Conservation (phyloP, 2,329 filamentous ascomycete species). For the Neonectria magnoliae region DNA sequence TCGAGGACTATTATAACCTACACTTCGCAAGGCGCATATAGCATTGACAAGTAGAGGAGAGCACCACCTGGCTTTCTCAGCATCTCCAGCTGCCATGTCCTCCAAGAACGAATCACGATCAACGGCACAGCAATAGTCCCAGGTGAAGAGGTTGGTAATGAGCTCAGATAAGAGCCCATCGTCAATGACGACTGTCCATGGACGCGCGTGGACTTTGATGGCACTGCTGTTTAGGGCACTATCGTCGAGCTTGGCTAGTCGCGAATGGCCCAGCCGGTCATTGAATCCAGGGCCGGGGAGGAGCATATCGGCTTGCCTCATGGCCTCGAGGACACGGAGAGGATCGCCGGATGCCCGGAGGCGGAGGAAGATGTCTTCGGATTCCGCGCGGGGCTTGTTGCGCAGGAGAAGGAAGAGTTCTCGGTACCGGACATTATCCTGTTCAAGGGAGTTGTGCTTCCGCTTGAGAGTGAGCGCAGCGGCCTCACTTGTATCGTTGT, state of each 20-base stretch:
- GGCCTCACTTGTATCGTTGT: neutral
- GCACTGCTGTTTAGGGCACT: neutral
- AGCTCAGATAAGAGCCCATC: slow-evolving; percentile 8
- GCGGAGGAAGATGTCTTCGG: neutral
- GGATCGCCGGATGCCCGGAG: neutral
- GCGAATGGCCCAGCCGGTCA: neutral
- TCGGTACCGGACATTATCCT: neutral
- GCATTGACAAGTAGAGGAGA: slow-evolving; percentile 3
- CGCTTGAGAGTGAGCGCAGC: neutral
- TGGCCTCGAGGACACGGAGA: neutral
- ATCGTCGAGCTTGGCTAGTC: neutral
- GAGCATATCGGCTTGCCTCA: neutral
- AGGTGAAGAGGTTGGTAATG: neutral
- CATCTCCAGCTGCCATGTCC: neutral
- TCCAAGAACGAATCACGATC: neutral
- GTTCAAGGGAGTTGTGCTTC: neutral
- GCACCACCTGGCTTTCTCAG: neutral
- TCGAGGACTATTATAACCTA: neutral
- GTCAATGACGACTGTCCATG: neutral
- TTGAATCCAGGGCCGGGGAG: neutral
- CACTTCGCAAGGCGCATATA: slow-evolving; percentile 1
- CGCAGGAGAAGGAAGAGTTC: neutral
- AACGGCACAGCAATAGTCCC: neutral
- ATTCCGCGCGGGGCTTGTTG: neutral
- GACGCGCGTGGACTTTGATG: slow-evolving; percentile 3